Conservation (phyloP, 257 asterid genomes). For the Solanum raphanifolium region DNA sequence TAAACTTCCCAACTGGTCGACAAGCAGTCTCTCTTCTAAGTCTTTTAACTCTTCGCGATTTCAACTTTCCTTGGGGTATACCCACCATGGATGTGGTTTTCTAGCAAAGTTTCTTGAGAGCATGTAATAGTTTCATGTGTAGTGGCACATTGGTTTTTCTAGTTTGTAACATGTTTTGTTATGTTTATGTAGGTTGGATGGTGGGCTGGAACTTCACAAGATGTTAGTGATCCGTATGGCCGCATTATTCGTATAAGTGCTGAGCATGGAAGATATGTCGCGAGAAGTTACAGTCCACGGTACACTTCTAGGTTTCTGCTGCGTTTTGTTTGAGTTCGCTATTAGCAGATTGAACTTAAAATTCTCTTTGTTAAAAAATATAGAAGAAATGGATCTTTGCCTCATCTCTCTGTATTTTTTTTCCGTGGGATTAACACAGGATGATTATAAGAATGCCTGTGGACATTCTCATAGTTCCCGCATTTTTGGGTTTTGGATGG, state of each 20-base stretch:
- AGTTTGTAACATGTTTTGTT: slow-evolving; percentile 2
- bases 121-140: not conserved
- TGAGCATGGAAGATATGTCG: slow-evolving; percentile 89
- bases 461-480: not conserved
- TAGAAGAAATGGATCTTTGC: not conserved
- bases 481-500: not conserved
- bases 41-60: not conserved
- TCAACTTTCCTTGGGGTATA: not conserved
- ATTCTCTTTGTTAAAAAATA: not conserved
- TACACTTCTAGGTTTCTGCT: slow-evolving; percentile 18
- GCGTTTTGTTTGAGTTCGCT: not conserved
- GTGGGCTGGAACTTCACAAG: slow-evolving; percentile 96
- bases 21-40: not conserved
- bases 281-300: slow-evolving; percentile 92
- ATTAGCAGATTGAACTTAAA: not conserved
- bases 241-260: slow-evolving; percentile 78
- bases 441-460: not conserved
- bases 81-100: not conserved
- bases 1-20: not conserved
- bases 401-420: not conserved
- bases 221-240: slow-evolving; percentile 69
- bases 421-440: not conserved
- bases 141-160: not conserved
- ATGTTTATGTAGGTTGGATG: slow-evolving; percentile 78
- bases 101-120: not conserved